Base-by-base conservation (phyloP, 2,329 filamentous ascomycete species). In the Xylariomycetidae sp. region DNA sequence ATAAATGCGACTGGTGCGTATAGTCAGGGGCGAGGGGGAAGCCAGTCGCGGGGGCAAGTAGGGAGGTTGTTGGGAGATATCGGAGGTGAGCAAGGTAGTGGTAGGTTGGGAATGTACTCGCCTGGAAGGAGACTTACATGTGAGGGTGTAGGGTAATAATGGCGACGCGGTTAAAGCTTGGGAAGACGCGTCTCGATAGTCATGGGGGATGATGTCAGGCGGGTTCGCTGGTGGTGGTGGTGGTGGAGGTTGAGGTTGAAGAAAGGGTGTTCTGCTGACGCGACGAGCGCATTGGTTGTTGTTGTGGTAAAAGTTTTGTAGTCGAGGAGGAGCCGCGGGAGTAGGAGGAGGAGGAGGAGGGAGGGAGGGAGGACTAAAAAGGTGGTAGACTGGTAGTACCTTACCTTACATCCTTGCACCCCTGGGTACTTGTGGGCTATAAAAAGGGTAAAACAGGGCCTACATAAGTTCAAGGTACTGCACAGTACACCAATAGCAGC, bases 301-400 rank as follows among this genome's bases (percentile, higher is more conserved):
- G 44, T 42, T 47, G 46, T 44, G 42, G 45, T 43, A 44, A 44
- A 48, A 45, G 36, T 33, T 47, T 45, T 41, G 46, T 37, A 27
- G 35, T 36, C 25, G 29, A 18, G 15, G 15, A 27, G 26, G 37
- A 47, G 36, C 36, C 41, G 30, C 41, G 46, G 34, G 41, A 34
- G 36, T 36, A 45, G 43, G 38, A 25, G 30, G 33, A 26, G 26
- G 34, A 42, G 35, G 39, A 45, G 32, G 38, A 39, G 38, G 40
- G 34, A 31, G 28, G 37, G 32, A 29, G 39, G 32, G 37, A 38
- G 41, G 39, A 40, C 37, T 31, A 41, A 34, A 17, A 26, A 27
- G n/a, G n/a, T n/a, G n/a, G n/a, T n/a, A n/a, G n/a, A n/a, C n/a
- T n/a, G n/a, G n/a, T n/a, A n/a, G n/a, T n/a, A n/a, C n/a, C n/a